phyloP scores from a whole-genome alignment of 768 basidiomycete genomes.

The Termitomyces heimii region DNA sequence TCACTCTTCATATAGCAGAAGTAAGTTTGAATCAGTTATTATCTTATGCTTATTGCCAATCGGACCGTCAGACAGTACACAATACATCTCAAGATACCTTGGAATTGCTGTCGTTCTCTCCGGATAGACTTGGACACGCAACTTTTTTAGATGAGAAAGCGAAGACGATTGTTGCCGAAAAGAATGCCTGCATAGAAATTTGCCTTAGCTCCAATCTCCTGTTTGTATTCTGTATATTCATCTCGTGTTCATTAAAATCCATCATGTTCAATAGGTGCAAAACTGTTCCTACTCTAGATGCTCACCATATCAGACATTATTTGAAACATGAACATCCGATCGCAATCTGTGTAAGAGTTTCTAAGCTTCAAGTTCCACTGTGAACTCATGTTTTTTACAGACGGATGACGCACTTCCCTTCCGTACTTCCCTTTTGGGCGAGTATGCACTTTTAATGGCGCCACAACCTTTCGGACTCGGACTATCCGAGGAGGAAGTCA shows the following conservation, averaged over 20 bases:
- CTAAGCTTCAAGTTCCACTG: not conserved
- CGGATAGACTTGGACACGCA: conserved; percentile 73
- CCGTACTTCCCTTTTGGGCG: conserved; percentile 64
- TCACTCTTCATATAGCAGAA: conserved; percentile 86
- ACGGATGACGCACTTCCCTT: conserved; percentile 83
- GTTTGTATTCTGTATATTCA: conserved; percentile 30
- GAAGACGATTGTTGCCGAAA: conserved; percentile 43
- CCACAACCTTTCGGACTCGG: conserved; percentile 68
- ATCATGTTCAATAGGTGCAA: conserved; percentile 44
- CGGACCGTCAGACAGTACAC: conserved; percentile 29
- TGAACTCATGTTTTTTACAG: conserved; percentile 27
- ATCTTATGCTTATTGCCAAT: not conserved
- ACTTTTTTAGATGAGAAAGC: conserved; percentile 69
- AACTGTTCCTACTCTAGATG: conserved; percentile 57
- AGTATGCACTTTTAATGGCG: conserved; percentile 79
- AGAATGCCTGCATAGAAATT: conserved; percentile 66
- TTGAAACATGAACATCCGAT: conserved; percentile 61
- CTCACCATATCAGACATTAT: conserved; percentile 70
- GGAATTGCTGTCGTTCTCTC: conserved; percentile 52
- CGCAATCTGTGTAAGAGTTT: conserved; percentile 56
- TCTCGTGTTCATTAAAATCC: not conserved
- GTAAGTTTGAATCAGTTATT: conserved; percentile 26
- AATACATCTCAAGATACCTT: conserved; percentile 55
- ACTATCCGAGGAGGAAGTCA: conserved; percentile 51
- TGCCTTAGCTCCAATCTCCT: conserved; percentile 77